phyloP scores from a whole-genome alignment of 2,329 filamentous ascomycete species.

The Malbranchea cinnamomea region DNA sequence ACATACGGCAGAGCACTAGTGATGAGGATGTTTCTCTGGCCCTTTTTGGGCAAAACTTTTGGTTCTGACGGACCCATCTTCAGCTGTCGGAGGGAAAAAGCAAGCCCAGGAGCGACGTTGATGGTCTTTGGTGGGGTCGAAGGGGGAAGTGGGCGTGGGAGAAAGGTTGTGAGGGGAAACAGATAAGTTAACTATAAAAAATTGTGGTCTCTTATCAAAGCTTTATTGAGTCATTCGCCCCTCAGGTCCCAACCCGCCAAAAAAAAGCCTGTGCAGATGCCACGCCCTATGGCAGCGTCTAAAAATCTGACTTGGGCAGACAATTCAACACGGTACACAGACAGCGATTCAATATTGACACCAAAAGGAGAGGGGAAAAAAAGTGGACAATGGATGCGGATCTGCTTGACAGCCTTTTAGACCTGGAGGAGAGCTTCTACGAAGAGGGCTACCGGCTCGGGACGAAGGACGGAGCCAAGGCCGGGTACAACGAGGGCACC shows the following conservation, averaged over 20 bases:
- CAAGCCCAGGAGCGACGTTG: too few species aligned
- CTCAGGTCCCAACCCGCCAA: neutral
- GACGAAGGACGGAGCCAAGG: slow-evolving; percentile 55
- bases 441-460: slow-evolving; percentile 66
- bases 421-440: slow-evolving; percentile 59
- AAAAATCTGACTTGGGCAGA: too few species aligned
- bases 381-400: slow-evolving; percentile 26
- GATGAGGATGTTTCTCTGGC: slow-evolving; percentile 76
- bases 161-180: neutral
- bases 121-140: slow-evolving; percentile 4
- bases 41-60: slow-evolving; percentile 27
- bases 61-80: too few species aligned
- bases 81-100: too few species aligned
- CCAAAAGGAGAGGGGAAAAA: neutral
- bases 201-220: too few species aligned
- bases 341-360: too few species aligned
- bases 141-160: neutral
- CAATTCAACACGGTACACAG: too few species aligned
- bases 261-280: too few species aligned
- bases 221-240: slow-evolving; percentile 1
- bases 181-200: too few species aligned
- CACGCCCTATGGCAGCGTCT: too few species aligned
- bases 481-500: slow-evolving; percentile 75
- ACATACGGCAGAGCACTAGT: slow-evolving; percentile 86
- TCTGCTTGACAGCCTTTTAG: slow-evolving; percentile 42